phyloP scores from a whole-genome alignment of 108 stramenopile genomes.

The Pseudonitzschia multiseries region DNA sequence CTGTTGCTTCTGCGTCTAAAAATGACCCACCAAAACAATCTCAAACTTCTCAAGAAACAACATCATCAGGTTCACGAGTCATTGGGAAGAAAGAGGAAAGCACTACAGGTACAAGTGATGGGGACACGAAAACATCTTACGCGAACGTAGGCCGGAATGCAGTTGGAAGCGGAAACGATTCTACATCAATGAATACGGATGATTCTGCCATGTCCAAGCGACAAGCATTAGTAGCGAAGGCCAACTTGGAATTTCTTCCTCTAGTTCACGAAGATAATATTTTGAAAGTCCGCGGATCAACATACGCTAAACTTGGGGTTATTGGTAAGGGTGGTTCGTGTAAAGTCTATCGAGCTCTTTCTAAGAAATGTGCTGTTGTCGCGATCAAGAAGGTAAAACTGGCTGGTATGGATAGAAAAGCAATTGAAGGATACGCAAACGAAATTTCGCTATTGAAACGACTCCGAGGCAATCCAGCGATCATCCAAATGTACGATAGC shows the following conservation, averaged over 20 bases:
- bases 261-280: constrained; percentile 82
- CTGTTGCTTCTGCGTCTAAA: neutral
- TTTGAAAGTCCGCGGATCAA: constrained; percentile 73
- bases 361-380: constrained; percentile 76
- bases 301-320: constrained; percentile 90
- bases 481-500: constrained; percentile 90
- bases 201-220: constrained; percentile 17
- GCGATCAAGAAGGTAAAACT: constrained; percentile 97
- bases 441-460: constrained; percentile 92
- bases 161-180: neutral
- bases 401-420: constrained; percentile 72
- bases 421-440: constrained; percentile 94
- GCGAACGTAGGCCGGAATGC: neutral
- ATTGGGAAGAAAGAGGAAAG: neutral
- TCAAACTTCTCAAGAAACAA: neutral
- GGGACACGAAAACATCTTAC: neutral
- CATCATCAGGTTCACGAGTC: neutral
- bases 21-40: neutral
- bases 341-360: constrained; percentile 91
- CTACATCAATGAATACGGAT: neutral
- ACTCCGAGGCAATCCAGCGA: constrained; percentile 88
- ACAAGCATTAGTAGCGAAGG: constrained; percentile 10
- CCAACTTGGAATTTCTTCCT: constrained; percentile 66
- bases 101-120: neutral
- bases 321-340: constrained; percentile 97